Evolutionary conservation across 1,284 basidiomycete species (phyloP).

Genomic region (Ustilago bromivora): DNA sequence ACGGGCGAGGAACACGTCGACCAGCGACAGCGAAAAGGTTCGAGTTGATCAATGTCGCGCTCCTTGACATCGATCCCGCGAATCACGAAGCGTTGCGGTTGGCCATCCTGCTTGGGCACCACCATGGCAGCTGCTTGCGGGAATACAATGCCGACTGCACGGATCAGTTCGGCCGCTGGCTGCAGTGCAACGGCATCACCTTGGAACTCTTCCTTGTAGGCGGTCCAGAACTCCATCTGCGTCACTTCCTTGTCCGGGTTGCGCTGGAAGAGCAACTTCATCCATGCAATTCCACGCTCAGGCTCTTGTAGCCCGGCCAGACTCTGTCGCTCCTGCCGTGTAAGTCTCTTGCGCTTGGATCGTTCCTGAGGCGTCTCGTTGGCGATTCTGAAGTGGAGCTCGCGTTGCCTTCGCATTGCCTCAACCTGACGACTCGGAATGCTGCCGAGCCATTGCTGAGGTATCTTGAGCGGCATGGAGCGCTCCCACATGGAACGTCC

Average conservation of each 20-base stretch:
- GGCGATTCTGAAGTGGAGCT: constrained; percentile 34
- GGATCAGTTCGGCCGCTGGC: constrained; percentile 86
- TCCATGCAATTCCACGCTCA: constrained; percentile 70
- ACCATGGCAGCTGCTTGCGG: constrained; percentile 85
- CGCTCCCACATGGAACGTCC: constrained; percentile 62
- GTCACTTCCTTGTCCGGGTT: constrained; percentile 81
- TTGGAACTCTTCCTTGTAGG: constrained; percentile 78
- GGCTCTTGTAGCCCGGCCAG: constrained; percentile 56
- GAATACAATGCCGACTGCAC: constrained; percentile 82
- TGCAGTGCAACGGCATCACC: constrained; percentile 74
- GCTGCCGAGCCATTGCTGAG: constrained; percentile 33
- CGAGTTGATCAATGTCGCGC: constrained; percentile 39
- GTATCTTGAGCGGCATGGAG: constrained; percentile 35
- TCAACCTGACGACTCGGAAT: constrained; percentile 30
- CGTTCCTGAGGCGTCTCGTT: constrained; percentile 51
- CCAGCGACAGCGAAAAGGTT: constrained; percentile 58
- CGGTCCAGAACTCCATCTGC: constrained; percentile 88
- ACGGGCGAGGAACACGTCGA: constrained; percentile 49
- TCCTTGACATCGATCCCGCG: constrained; percentile 75
- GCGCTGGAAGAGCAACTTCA: constrained; percentile 81
- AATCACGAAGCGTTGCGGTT: constrained; percentile 77
- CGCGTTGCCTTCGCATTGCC: constrained; percentile 31
- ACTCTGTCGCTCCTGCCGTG: constrained; percentile 35
- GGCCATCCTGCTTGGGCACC: constrained; percentile 76
- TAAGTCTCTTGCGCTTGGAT: constrained; percentile 47